Conservation (phyloP, 305 asterid species). For the Fraxinus sp. region DNA sequence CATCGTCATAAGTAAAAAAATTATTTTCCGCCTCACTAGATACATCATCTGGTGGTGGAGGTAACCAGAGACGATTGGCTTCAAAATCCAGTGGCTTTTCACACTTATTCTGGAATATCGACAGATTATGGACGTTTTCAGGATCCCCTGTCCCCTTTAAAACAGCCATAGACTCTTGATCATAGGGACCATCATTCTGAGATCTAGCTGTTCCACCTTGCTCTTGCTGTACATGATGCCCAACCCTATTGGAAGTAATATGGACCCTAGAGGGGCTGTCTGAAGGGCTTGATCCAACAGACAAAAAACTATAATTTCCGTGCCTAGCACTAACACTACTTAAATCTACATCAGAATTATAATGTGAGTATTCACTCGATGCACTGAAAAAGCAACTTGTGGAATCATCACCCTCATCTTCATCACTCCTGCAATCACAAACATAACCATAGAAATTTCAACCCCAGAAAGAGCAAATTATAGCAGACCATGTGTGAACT, state of each 20-base stretch:
- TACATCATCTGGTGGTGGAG: constrained; percentile 73
- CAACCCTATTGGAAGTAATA: constrained; percentile 50
- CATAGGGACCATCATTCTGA: constrained; percentile 43
- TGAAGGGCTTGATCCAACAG: constrained; percentile 78
- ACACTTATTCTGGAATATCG: constrained; percentile 35
- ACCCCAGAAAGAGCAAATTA: not conserved
- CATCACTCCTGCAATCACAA: constrained; percentile 63
- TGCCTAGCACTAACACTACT: constrained; percentile 71
- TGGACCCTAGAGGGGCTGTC: constrained; percentile 77
- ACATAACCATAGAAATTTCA: constrained; percentile 8
- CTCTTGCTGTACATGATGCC: constrained; percentile 65
- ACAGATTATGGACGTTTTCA: constrained; percentile 39
- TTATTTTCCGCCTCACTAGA: constrained; percentile 53
- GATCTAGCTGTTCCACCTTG: constrained; percentile 49
- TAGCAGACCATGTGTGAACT: not conserved
- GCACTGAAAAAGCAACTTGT: constrained; percentile 49
- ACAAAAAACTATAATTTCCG: constrained; percentile 58
- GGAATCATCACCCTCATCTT: constrained; percentile 72
- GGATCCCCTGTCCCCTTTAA: constrained; percentile 51
- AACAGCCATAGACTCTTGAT: constrained; percentile 48
- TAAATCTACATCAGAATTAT: constrained; percentile 74
- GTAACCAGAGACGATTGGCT: constrained; percentile 74
- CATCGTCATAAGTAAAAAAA: constrained; percentile 67
- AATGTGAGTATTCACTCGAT: constrained; percentile 55
- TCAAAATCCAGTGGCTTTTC: constrained; percentile 67